Base-by-base conservation (phyloP, 257 asterid genomes). In the Forsythia viridissima region DNA sequence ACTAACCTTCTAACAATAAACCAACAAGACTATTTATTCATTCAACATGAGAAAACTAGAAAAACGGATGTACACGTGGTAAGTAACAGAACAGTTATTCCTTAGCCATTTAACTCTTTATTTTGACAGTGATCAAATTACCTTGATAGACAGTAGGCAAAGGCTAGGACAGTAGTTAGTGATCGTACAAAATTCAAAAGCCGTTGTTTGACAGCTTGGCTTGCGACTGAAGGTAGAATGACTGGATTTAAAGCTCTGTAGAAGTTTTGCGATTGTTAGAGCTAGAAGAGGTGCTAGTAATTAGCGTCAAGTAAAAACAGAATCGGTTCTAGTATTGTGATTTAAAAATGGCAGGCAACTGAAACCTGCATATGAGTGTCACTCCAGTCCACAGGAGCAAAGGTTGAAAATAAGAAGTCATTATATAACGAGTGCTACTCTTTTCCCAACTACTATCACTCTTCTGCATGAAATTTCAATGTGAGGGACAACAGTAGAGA, bases 111-210 rank as follows among this genome's bases (percentile, higher is more conserved):
- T 8, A 11, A 24, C 39, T 10, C 38, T 63, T 1, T 21, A 8
- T 21, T 63, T 63, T 10, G 77, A 79, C 73, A 67, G 76, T 16
- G 67, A 59, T 39, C 36, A 83, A 57, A 89, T 80, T 80, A 91
- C 98, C 99, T 89, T 67, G 99, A 92, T 73, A 95, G 78, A 87
- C 97, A 92, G 85, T 90, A 93, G 59, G 99, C 99, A 84, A 86
- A 92, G 72, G 98, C 92, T 74, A 95, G 77, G 80, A 95, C 99
- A 0, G 97, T 89, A 16, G 99, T 92, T 84, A 95, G 85, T 76
- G 99, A 93, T 80, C 90, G 89, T 76, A 93, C 90, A 86, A 95
- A 95, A 93, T 88, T 90, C 74, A 95, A 79, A 65, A 95, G 91
- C 83, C 98, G 87, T 72, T 85, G 90, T 80, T 95, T 95, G 70